Conservation (phyloP, 805 yeast species). For the Ogataea chonburiensis region DNA sequence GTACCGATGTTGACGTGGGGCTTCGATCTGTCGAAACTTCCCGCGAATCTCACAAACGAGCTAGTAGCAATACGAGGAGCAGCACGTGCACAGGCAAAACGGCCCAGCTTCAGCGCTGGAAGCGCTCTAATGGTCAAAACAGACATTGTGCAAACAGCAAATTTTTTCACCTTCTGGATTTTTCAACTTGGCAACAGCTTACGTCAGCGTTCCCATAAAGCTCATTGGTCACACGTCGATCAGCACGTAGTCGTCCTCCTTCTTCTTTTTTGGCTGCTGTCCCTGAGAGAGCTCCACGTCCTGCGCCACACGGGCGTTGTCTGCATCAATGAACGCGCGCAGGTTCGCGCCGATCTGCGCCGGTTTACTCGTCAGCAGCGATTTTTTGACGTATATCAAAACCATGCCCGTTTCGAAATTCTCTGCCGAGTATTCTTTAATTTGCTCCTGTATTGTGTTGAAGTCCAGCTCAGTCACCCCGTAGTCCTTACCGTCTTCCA, state of each 20-base stretch:
- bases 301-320: constrained; percentile 25
- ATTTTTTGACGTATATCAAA: constrained; percentile 34
- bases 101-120: constrained; percentile 27
- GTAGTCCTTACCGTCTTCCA: constrained; percentile 30
- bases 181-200: constrained; percentile 1
- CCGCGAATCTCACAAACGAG: constrained; percentile 45
- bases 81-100: constrained; percentile 16
- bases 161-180: constrained; percentile 7
- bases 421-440: constrained; percentile 21
- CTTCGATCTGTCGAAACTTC: constrained; percentile 88
- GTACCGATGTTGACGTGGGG: constrained; percentile 98
- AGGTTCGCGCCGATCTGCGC: constrained; percentile 26
- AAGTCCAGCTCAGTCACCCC: constrained; percentile 23
- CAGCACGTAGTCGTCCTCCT: constrained; percentile 19
- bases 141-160: constrained; percentile 27
- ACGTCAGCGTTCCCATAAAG: constrained; percentile 3
- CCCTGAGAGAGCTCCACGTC: constrained; percentile 15
- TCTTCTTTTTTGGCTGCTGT: constrained; percentile 3
- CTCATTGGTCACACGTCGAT: constrained; percentile 15
- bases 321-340: constrained; percentile 33
- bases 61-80: constrained; percentile 6
- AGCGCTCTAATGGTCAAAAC: constrained; percentile 32
- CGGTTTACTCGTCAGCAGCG: constrained; percentile 20
- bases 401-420: constrained; percentile 34
- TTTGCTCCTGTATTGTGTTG: constrained; percentile 25